Conservation (phyloP, 805 yeast species). For the Yarrowia divulgata region DNA sequence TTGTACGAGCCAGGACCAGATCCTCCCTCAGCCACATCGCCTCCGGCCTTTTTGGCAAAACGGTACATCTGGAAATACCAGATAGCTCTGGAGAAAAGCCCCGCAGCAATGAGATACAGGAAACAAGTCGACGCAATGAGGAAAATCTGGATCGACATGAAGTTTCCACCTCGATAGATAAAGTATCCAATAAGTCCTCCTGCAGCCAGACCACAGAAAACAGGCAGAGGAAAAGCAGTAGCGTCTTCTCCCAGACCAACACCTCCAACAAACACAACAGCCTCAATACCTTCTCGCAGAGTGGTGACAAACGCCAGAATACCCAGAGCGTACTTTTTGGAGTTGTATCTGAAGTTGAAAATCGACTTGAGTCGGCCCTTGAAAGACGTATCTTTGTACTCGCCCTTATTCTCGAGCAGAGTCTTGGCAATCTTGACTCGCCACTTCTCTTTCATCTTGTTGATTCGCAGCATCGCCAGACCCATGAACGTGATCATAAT, state of each 20-base stretch:
- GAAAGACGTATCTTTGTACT: constrained; percentile 43
- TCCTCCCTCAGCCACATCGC: constrained; percentile 94
- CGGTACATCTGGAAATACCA: constrained; percentile 83
- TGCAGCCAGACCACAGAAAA: constrained; percentile 80
- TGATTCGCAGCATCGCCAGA: constrained; percentile 90
- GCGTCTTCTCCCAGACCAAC: constrained; percentile 78
- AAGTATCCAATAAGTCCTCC: constrained; percentile 75
- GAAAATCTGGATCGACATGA: constrained; percentile 84
- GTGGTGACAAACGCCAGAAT: constrained; percentile 88
- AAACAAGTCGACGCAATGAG: constrained; percentile 86
- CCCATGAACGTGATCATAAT: constrained; percentile 91
- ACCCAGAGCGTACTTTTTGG: constrained; percentile 81
- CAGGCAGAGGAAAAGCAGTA: constrained; percentile 90
- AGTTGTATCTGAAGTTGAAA: constrained; percentile 48
- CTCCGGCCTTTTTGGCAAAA: constrained; percentile 76
- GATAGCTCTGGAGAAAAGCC: constrained; percentile 89
- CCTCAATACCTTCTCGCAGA: constrained; percentile 96
- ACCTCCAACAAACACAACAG: constrained; percentile 95
- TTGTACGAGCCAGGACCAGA: constrained; percentile 95
- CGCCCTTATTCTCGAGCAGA: constrained; percentile 62
- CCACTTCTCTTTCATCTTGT: constrained; percentile 98
- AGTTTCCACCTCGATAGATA: constrained; percentile 82
- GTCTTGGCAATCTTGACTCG: constrained; percentile 91
- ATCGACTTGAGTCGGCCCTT: constrained; percentile 58
- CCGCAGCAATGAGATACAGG: constrained; percentile 88